These are phyloP conservation scores for Farysia itapuensis DNA, from an alignment of 1,284 basidiomycete genomes.

Conservation along the genomic window DNA sequence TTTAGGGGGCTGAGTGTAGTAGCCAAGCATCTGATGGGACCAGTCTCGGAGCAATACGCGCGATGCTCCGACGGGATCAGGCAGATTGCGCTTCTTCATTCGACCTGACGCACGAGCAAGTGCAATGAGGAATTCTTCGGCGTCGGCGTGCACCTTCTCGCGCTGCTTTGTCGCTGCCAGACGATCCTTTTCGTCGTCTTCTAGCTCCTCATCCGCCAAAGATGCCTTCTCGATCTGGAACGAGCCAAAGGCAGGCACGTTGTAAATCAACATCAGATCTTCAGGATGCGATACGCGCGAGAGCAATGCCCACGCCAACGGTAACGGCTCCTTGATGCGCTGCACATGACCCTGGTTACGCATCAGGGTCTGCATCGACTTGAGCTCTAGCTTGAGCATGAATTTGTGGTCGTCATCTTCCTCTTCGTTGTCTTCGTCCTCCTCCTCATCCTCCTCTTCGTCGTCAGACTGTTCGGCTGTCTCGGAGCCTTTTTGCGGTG, in stretches of 20 bases:
- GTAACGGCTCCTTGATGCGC: slow-evolving; percentile 51
- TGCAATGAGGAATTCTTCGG: slow-evolving; percentile 54
- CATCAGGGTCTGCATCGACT: slow-evolving; percentile 46
- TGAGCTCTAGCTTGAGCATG: slow-evolving; percentile 31
- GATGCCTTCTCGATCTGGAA: slow-evolving; percentile 35
- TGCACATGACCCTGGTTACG: slow-evolving; percentile 54
- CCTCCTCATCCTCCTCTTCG: slow-evolving; percentile 16
- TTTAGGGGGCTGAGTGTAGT: slow-evolving; percentile 48
- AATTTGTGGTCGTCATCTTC: slow-evolving; percentile 32
- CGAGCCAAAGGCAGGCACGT: slow-evolving; percentile 53
- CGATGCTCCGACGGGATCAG: slow-evolving; percentile 47
- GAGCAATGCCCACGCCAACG: slow-evolving; percentile 44
- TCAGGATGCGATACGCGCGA: slow-evolving; percentile 45
- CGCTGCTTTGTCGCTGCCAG: slow-evolving; percentile 23
- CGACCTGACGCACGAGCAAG: slow-evolving; percentile 48
- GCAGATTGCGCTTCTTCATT: slow-evolving; percentile 47
- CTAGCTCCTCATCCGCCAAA: slow-evolving; percentile 30
- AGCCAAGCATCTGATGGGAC: slow-evolving; percentile 48
- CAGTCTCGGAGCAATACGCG: slow-evolving; percentile 54
- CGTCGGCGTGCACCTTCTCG: slow-evolving; percentile 47
- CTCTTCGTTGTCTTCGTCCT: slow-evolving; percentile 8
- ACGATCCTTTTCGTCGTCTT: slow-evolving; percentile 25
- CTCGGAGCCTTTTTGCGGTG: slow-evolving; percentile 27
- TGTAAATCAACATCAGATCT: slow-evolving; percentile 55
- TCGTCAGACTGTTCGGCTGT: slow-evolving; percentile 11